A percentile compares a stretch with the other conserved stretches of the same genome.
phyloP scores from a whole-genome alignment of 495 filamentous ascomycete genomes.

The Choiromyces venosus region DNA sequence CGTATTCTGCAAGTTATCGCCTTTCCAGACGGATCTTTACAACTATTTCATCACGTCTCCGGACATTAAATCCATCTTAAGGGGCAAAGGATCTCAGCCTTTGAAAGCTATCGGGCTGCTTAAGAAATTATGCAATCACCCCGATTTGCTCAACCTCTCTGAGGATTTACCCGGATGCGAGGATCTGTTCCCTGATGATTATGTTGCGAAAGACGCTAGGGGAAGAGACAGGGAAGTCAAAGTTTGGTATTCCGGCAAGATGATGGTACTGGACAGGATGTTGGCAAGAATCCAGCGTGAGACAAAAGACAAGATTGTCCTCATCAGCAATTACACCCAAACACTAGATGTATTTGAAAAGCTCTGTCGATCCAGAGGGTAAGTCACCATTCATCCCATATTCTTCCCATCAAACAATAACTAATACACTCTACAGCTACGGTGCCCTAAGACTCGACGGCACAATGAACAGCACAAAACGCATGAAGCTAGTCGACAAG shows the following conservation, averaged over 20 bases:
- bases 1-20: constrained; percentile 95
- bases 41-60: constrained; percentile 95
- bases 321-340: constrained; percentile 97
- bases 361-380: constrained; percentile 68
- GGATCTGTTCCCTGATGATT: constrained; percentile 76
- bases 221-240: constrained; percentile 81
- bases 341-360: constrained; percentile 93
- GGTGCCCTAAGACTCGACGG: constrained; percentile 86
- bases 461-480: constrained; percentile 94
- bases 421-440: constrained; percentile 51
- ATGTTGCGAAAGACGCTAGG: constrained; percentile 74
- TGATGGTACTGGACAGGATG: constrained; percentile 98
- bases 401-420: background rate
- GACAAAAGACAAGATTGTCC: constrained; percentile 98
- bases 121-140: constrained; percentile 98
- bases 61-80: constrained; percentile 83
- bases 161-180: constrained; percentile 86
- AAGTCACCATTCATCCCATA: background rate
- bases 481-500: constrained; percentile 93
- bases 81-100: constrained; percentile 92
- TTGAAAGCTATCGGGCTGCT: constrained; percentile 93
- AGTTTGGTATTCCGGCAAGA: constrained; percentile 95
- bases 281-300: constrained; percentile 91
- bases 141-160: constrained; percentile 80
- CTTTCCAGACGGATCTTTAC: constrained; percentile 89